A percentile compares a stretch with the other conserved stretches of the same genome.
phyloP scores from a whole-genome alignment of 2,329 filamentous ascomycete species.

The Aspergillus pseudoviridinutans region DNA sequence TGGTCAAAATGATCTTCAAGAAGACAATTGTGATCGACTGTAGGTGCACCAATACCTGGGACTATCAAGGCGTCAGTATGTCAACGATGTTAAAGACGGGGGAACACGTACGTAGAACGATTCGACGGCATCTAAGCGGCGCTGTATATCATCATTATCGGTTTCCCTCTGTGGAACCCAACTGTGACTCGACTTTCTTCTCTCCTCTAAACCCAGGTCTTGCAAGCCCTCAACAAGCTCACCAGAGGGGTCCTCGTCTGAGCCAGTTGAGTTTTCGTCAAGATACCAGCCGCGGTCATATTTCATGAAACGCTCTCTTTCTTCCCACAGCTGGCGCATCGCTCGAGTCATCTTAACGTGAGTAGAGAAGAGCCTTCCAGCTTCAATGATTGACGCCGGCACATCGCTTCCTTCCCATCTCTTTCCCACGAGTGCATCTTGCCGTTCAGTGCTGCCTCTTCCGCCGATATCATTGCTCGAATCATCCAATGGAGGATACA shows the following conservation, averaged over 20 bases:
- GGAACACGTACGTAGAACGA: slow-evolving; percentile 70
- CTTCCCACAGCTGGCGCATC: slow-evolving; percentile 91
- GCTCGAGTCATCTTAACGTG: slow-evolving; percentile 88
- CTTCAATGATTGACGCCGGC: slow-evolving; percentile 90
- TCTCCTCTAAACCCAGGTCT: slow-evolving; percentile 18
- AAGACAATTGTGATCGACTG: slow-evolving; percentile 93
- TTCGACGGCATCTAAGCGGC: slow-evolving; percentile 70
- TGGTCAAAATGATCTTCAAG: slow-evolving; percentile 79
- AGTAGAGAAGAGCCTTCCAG: slow-evolving; percentile 84
- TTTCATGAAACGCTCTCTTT: slow-evolving; percentile 84
- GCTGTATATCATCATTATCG: slow-evolving; percentile 37
- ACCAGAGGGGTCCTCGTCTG: slow-evolving; percentile 37
- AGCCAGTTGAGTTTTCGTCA: slow-evolving; percentile 35
- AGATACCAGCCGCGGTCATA: slow-evolving; percentile 86
- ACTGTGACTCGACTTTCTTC: slow-evolving; percentile 10
- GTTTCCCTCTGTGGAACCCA: slow-evolving; percentile 24
- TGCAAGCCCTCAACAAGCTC: slow-evolving; percentile 33
- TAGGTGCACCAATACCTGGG: slow-evolving; percentile 72
- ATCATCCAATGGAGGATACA: slow-evolving; percentile 89
- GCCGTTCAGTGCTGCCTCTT: slow-evolving; percentile 75
- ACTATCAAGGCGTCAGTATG: slow-evolving; percentile 43
- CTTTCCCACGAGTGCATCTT: slow-evolving; percentile 74
- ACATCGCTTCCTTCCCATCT: slow-evolving; percentile 92
- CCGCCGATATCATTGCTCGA: slow-evolving; percentile 86
- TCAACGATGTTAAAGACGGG: slow-evolving; percentile 1